A percentile compares a stretch with the other conserved stretches of the same genome.
Conservation (phyloP, 1,284 basidiomycete genomes). For the Tylopilus sp. region DNA sequence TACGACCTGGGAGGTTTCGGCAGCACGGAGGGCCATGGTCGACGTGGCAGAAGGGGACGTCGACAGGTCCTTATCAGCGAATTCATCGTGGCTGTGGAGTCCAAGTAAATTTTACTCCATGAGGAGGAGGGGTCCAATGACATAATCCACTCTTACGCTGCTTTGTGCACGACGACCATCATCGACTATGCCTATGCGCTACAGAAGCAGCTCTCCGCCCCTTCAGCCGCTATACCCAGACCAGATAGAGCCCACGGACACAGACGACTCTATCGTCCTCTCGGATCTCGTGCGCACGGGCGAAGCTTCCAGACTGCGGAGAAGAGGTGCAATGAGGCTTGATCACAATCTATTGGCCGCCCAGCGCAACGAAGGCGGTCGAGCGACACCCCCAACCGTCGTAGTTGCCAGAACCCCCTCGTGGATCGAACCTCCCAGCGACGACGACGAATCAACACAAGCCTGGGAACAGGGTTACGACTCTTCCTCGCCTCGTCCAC, state of each 20-base stretch:
- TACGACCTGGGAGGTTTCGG: constrained; percentile 31
- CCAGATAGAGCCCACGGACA: constrained; percentile 38
- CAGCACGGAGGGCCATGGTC: background rate
- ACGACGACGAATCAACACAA: constrained; percentile 34
- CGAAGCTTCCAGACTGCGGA: constrained; percentile 66
- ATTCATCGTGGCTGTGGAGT: too few species aligned
- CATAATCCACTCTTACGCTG: background rate
- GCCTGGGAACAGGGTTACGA: constrained; percentile 35
- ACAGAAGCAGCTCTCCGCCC: constrained; percentile 22
- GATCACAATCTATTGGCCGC: constrained; percentile 40
- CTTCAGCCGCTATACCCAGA: constrained; percentile 17
- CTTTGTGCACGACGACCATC: constrained; percentile 20
- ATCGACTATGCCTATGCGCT: constrained; percentile 33
- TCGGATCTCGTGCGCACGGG: constrained; percentile 66
- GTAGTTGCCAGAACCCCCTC: constrained; percentile 32
- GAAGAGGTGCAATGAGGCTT: constrained; percentile 65
- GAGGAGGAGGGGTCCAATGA: too few species aligned
- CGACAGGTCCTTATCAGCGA: too few species aligned
- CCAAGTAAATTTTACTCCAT: too few species aligned
- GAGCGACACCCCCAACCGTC: constrained; percentile 28
- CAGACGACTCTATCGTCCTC: constrained; percentile 64
- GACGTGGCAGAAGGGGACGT: too few species aligned
- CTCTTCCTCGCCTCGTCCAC: constrained; percentile 25
- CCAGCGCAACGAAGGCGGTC: constrained; percentile 30
- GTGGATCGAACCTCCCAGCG: constrained; percentile 35